phyloP scores from a whole-genome alignment of 2,329 filamentous ascomycete species.

The Emmonsiellopsis sp. region DNA sequence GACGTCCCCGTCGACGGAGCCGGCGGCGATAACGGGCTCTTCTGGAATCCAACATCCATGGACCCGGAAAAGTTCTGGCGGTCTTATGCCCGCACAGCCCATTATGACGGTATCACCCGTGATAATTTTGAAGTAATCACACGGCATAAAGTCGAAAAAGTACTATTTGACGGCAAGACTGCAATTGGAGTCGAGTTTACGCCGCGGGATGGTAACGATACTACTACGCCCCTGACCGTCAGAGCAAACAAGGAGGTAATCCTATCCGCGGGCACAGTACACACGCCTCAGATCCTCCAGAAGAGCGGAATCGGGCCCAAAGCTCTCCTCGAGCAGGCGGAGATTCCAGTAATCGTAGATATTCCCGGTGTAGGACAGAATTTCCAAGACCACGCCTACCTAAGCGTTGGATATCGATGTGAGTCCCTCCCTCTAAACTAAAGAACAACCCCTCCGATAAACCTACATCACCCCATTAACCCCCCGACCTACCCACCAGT shows the following conservation, averaged over 20 bases:
- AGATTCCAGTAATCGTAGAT: conserved; percentile 32
- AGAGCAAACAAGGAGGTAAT: conserved; percentile 24
- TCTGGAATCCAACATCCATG: conserved; percentile 18
- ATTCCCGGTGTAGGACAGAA: conserved; percentile 38
- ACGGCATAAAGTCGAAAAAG: conserved; percentile 14
- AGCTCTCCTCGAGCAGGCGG: conserved; percentile 24
- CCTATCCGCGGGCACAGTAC: conserved; percentile 28
- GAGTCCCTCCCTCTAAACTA: not conserved
- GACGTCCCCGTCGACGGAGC: conserved; percentile 16
- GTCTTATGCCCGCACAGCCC: conserved; percentile 19
- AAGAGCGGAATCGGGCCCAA: conserved; percentile 38
- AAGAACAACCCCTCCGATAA: not conserved
- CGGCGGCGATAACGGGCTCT: conserved; percentile 18
- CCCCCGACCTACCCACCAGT: not conserved
- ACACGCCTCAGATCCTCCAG: conserved; percentile 37
- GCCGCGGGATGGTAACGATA: not conserved
- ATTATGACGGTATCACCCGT: conserved; percentile 16
- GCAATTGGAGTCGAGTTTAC: conserved; percentile 18
- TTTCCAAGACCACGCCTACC: conserved; percentile 13
- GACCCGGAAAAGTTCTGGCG: conserved; percentile 13
- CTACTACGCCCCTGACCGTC: not conserved
- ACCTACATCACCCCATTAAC: not conserved
- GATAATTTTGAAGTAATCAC: conserved; percentile 19
- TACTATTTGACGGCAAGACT: conserved; percentile 15
- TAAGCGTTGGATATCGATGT: not conserved